A percentile compares a stretch with the other conserved stretches of the same genome.
These are phyloP conservation scores for Allantophomopsis lycopodina DNA, from an alignment of 2,329 filamentous ascomycete genomes.

Conservation along the genomic window DNA sequence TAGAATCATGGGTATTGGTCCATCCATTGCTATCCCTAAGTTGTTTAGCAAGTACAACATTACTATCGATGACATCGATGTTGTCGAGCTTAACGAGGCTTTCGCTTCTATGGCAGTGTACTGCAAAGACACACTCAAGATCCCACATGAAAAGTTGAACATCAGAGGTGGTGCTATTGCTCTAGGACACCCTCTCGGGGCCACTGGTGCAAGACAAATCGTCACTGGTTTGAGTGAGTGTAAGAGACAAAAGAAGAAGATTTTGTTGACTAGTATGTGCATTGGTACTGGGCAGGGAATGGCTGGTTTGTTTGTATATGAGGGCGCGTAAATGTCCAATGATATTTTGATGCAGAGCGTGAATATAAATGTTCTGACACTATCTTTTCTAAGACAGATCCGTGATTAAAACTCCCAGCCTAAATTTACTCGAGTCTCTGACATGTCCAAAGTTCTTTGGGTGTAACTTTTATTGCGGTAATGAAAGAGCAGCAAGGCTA, in stretches of 20 bases:
- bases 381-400: too few species aligned
- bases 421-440: too few species aligned
- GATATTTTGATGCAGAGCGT: too few species aligned
- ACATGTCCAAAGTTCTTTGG: too few species aligned
- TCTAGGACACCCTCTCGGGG: constrained; percentile 69
- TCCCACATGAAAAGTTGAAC: constrained; percentile 70
- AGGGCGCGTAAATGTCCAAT: constrained; percentile 13
- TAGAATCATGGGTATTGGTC: constrained; percentile 92
- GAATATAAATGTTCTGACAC: too few species aligned
- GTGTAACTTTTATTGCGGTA: too few species aligned
- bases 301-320: constrained; percentile 53
- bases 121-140: constrained; percentile 59
- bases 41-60: constrained; percentile 70
- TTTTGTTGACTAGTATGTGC: constrained; percentile 86
- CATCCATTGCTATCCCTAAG: constrained; percentile 64
- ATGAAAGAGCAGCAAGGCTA: too few species aligned
- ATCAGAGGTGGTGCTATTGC: constrained; percentile 71
- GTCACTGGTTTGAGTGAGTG: constrained; percentile 83
- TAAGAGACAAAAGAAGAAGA: constrained; percentile 75
- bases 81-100: constrained; percentile 93
- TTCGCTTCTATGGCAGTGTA: constrained; percentile 98
- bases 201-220: constrained; percentile 68
- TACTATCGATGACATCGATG: constrained; percentile 68
- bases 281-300: constrained; percentile 58
- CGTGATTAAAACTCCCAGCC: too few species aligned